A percentile compares a stretch with the other conserved stretches of the same genome.
These are phyloP conservation scores for Pezicula rhizophila DNA, from an alignment of 2,329 filamentous ascomycete genomes.

Conservation along the genomic window DNA sequence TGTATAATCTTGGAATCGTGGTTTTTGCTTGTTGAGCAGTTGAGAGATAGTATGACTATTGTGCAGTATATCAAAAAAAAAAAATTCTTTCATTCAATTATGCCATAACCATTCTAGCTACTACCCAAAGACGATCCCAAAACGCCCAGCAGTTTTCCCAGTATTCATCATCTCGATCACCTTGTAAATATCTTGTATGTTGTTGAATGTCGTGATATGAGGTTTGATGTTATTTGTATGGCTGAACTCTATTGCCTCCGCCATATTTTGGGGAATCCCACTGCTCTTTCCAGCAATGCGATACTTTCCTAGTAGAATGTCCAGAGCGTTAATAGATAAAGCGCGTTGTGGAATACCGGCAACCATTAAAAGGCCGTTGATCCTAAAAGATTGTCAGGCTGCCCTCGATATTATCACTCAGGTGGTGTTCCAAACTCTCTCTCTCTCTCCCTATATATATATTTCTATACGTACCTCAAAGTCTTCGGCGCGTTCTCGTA, in stretches of 20 bases:
- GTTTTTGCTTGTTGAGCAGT: no score
- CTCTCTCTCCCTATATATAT: no score
- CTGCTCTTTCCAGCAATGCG: conserved; percentile 11
- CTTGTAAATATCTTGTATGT: conserved; percentile 15
- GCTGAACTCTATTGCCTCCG: conserved; percentile 10
- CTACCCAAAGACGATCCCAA: no score
- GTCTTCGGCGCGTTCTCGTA: conserved; percentile 11
- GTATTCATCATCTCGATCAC: conserved; percentile 12
- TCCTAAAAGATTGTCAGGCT: no score
- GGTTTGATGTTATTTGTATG: conserved; percentile 13
- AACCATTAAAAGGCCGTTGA: conserved; percentile 17
- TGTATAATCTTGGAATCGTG: no score
- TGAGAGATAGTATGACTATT: no score
- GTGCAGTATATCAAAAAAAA: no score
- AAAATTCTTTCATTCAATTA: no score
- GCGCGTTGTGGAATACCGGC: conserved; percentile 11
- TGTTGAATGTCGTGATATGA: conserved; percentile 10
- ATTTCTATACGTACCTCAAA: conserved; percentile 5
- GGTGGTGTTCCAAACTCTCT: no score
- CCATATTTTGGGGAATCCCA: conserved; percentile 11
- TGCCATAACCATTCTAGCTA: no score
- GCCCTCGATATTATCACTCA: no score
- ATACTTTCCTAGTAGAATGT: conserved; percentile 9
- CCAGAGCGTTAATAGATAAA: conserved; percentile 9
- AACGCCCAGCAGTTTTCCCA: conserved; percentile 12